Evolutionary conservation across 2,329 filamentous ascomycete species (phyloP).

Genomic region (Alternaria metachromatica): DNA sequence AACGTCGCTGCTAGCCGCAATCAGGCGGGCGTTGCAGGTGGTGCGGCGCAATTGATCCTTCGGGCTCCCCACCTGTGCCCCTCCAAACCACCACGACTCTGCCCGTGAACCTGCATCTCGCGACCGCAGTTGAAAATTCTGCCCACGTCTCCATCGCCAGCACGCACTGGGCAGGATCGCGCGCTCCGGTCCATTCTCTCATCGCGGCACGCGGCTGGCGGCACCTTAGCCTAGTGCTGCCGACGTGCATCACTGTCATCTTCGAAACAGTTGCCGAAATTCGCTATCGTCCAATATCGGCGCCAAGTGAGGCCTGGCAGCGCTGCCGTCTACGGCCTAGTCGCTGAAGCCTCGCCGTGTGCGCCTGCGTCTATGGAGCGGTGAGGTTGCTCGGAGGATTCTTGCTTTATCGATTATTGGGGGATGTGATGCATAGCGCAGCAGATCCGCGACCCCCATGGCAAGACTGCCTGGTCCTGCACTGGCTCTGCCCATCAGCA

Average conservation of each 20-base stretch:
- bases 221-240: slow-evolving; percentile 29
- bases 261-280: slow-evolving; percentile 21
- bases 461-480: background rate
- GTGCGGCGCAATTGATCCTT: slow-evolving; percentile 21
- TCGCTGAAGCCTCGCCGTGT: slow-evolving; percentile 15
- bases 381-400: slow-evolving; percentile 22
- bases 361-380: slow-evolving; percentile 15
- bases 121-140: slow-evolving; percentile 15
- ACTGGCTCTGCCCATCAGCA: slow-evolving; percentile 17
- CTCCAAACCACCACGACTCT: slow-evolving; percentile 6
- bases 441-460: slow-evolving; percentile 14
- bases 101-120: background rate
- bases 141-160: slow-evolving; percentile 5
- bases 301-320: slow-evolving; percentile 22
- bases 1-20: slow-evolving; percentile 24
- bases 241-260: slow-evolving; percentile 21
- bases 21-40: slow-evolving; percentile 14
- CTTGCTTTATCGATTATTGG: slow-evolving; percentile 15
- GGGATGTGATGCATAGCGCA: slow-evolving; percentile 5
- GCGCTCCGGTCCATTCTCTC: slow-evolving; percentile 21
- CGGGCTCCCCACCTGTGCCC: slow-evolving; percentile 10
- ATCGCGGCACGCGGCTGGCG: slow-evolving; percentile 31
- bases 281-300: slow-evolving; percentile 25
- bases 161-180: slow-evolving; percentile 1
- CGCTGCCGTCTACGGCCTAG: slow-evolving; percentile 6